phyloP scores from a whole-genome alignment of 2,329 filamentous ascomycete genomes.

The Epicoccum nigrum region DNA sequence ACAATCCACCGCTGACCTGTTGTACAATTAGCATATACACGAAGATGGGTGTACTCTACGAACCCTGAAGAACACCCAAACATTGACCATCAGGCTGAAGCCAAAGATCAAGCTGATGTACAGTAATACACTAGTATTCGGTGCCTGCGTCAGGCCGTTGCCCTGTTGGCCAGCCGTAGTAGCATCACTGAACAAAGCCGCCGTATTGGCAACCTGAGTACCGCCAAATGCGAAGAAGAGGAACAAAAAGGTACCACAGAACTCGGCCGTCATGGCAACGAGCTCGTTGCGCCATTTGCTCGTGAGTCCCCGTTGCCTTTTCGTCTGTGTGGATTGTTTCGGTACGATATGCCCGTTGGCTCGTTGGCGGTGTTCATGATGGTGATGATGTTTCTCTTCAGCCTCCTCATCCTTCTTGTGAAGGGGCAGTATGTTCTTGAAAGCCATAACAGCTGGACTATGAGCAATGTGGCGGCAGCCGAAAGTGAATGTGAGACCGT shows the following conservation, averaged over 20 bases:
- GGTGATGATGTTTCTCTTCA: neutral
- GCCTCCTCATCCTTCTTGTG: constrained; percentile 11
- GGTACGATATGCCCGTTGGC: constrained; percentile 11
- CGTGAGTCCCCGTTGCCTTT: constrained; percentile 4
- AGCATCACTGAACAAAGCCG: constrained; percentile 28
- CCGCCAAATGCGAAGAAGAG: constrained; percentile 50
- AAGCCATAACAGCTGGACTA: constrained; percentile 2
- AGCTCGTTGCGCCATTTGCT: constrained; percentile 44
- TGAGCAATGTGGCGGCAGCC: neutral
- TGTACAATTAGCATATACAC: neutral
- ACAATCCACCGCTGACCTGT: constrained; percentile 46
- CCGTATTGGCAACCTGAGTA: constrained; percentile 47
- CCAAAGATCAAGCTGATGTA: constrained; percentile 49
- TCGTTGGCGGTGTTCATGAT: constrained; percentile 12
- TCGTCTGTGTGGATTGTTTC: constrained; percentile 5
- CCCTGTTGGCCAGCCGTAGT: constrained; percentile 29
- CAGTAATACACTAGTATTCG: constrained; percentile 42
- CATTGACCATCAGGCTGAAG: constrained; percentile 48
- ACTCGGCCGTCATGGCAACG: constrained; percentile 46
- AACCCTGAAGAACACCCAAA: constrained; percentile 47
- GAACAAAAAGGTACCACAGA: constrained; percentile 50
- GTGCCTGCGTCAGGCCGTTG: constrained; percentile 38
- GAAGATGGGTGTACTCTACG: neutral
- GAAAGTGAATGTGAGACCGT: neutral
- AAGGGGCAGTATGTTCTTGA: constrained; percentile 14